Base-by-base conservation (phyloP, 2,329 filamentous ascomycete species). In the Trichoderma sp. region DNA sequence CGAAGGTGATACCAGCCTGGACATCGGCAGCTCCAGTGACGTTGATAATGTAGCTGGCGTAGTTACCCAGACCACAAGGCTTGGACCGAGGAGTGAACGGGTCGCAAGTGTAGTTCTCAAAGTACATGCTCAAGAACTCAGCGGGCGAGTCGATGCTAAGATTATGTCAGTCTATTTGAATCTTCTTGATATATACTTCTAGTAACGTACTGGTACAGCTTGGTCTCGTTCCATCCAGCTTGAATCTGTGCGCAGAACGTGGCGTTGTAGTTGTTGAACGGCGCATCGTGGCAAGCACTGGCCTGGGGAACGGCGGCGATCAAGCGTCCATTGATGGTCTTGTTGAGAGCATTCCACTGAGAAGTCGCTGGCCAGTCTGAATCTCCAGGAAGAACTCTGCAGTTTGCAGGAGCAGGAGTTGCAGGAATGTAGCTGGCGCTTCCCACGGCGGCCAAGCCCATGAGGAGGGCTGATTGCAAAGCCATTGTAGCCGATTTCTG, bases 261-360 rank as follows among this genome's bases (percentile, higher is more conserved):
- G 36, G 80, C 80, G 75, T 88, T 77, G 75, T 85, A 87, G 43
- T 74, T 74, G 9, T 77, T 79, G 26, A 50, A 64, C 3, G 61
- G 61, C 15, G 36, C 20, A 30, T 80, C 77, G 74, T 89, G 87
- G 76, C 88, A 90, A 1, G 83, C 79, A 2, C 82, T 76, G 1
- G 81, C 88, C 2, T 88, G 76, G 0, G 88, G 88, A 2, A 84
- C 77, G 0, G 85, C 88, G 6, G 82, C 81, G 57, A 90, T 80
- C 39, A 90, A 79, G 13, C 79, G 81, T 1, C 39, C 39, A 43
- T 43, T 8, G 17, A 43, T 43, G 39, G 39, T 43, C 39, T 43
- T 43, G 39, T 43, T 43, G 39, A 43, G 39, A 1, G 39, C 15
- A n/a, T 43, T 43, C 39, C 39, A 43, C 39, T n/a, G 15, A 1